Conservation (phyloP, 345 rosid species). For the Psidium friedrichsthalianum region DNA sequence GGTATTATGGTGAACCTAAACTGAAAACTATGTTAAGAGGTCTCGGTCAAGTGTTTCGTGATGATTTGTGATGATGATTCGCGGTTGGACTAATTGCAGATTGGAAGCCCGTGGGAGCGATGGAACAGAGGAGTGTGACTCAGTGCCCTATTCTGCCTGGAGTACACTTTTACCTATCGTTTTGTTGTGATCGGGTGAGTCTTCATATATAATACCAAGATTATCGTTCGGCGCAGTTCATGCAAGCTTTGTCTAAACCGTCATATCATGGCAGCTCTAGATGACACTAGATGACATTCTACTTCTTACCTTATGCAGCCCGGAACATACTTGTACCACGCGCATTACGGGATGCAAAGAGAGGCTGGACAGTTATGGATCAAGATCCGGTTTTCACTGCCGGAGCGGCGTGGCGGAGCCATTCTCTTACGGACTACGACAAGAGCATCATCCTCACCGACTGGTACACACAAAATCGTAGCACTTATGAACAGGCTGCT, state of each 20-base stretch:
- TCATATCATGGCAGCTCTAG: not conserved
- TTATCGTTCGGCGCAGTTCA: not conserved
- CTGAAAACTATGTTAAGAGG: not conserved
- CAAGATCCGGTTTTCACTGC: conserved; percentile 43
- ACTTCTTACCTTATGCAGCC: conserved; percentile 25
- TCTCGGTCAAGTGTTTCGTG: not conserved
- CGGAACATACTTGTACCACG: conserved; percentile 64
- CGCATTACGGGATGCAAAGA: conserved; percentile 78
- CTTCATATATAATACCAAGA: not conserved
- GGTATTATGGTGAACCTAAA: conserved; percentile 5
- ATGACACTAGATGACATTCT: too few relatives aligned
- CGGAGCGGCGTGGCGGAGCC: conserved; percentile 43
- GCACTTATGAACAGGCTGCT: conserved; percentile 42
- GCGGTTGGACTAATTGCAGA: conserved; percentile 14
- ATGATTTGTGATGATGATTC: not conserved
- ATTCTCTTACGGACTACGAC: conserved; percentile 47
- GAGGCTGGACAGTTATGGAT: conserved; percentile 59
- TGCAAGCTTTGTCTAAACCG: not conserved
- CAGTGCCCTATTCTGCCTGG: conserved; percentile 70
- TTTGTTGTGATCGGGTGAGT: conserved; percentile 64
- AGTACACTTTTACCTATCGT: conserved; percentile 43
- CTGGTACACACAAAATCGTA: conserved; percentile 70
- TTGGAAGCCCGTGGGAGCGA: conserved; percentile 70
- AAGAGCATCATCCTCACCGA: conserved; percentile 52
- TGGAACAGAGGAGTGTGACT: conserved; percentile 56